Conservation (phyloP, 2,329 filamentous ascomycete genomes). For the Aureobasidium uvarum region DNA sequence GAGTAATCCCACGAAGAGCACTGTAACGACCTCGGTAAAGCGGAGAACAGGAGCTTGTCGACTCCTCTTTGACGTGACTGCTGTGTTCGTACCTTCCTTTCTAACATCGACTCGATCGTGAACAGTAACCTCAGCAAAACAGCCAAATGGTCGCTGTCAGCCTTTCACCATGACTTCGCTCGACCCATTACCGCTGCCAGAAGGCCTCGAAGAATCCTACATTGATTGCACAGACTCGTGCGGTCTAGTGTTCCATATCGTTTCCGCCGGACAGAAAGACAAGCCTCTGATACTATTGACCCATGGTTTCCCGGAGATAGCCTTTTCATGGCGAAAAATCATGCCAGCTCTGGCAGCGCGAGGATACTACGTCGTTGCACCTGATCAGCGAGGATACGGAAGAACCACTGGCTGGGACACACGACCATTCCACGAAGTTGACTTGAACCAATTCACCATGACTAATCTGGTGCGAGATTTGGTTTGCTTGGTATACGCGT, state of each 20-base stretch:
- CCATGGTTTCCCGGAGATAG: slow-evolving; percentile 67
- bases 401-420: slow-evolving; percentile 62
- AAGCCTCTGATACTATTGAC: slow-evolving; percentile 60
- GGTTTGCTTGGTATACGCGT: slow-evolving; percentile 58
- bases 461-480: slow-evolving; percentile 62
- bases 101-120: not conserved
- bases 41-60: not conserved
- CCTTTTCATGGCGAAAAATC: slow-evolving; percentile 67
- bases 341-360: slow-evolving; percentile 57
- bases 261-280: slow-evolving; percentile 52
- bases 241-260: slow-evolving; percentile 61
- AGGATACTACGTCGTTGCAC: slow-evolving; percentile 65
- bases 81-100: not conserved
- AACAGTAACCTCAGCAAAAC: not conserved
- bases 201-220: slow-evolving; percentile 56
- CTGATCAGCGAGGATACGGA: slow-evolving; percentile 67
- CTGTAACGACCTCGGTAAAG: slow-evolving; percentile 1
- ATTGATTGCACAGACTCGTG: slow-evolving; percentile 54
- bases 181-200: slow-evolving; percentile 54
- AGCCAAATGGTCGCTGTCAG: not conserved
- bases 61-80: slow-evolving; percentile 8
- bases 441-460: slow-evolving; percentile 57
- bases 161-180: slow-evolving; percentile 12
- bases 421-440: slow-evolving; percentile 51
- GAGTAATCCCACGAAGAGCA: not conserved